Conservation (phyloP, 73 alveolate species). For the Stentor roeselii region DNA sequence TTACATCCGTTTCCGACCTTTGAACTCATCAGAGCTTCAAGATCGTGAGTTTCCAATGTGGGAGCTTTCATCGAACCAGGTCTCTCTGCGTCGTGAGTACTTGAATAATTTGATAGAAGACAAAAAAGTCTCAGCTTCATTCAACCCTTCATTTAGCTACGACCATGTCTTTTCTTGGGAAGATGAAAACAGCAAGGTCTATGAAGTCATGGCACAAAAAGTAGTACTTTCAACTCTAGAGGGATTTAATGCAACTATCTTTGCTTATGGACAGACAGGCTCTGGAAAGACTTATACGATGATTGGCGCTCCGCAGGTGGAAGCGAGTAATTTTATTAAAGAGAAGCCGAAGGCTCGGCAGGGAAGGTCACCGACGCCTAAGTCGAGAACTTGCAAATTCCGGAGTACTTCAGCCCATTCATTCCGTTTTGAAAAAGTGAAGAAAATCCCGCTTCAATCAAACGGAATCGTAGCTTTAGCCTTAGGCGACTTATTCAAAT, state of each 20-base stretch:
- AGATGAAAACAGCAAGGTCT: constrained; percentile 34
- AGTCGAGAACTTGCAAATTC: neutral
- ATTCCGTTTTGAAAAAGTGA: neutral
- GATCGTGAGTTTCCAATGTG: constrained; percentile 19
- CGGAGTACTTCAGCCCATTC: neutral
- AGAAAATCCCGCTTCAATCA: too few species aligned
- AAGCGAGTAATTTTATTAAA: too few species aligned
- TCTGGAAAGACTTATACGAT: constrained; percentile 72
- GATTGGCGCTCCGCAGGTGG: constrained; percentile 42
- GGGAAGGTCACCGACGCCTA: neutral
- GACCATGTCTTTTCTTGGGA: neutral
- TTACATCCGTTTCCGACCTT: constrained; percentile 24
- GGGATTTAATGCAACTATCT: constrained; percentile 65
- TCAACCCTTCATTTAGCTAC: constrained; percentile 4
- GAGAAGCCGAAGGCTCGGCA: neutral
- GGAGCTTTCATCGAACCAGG: neutral
- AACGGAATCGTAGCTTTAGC: neutral
- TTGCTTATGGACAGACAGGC: constrained; percentile 73
- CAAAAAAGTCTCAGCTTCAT: neutral
- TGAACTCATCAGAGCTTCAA: neutral
- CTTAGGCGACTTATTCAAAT: neutral
- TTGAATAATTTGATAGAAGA: neutral
- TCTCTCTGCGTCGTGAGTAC: constrained; percentile 16
- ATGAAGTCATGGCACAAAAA: constrained; percentile 40
- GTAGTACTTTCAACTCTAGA: constrained; percentile 52